Conservation (phyloP, 345 rosid genomes). For the Eucalyptus regnans region DNA sequence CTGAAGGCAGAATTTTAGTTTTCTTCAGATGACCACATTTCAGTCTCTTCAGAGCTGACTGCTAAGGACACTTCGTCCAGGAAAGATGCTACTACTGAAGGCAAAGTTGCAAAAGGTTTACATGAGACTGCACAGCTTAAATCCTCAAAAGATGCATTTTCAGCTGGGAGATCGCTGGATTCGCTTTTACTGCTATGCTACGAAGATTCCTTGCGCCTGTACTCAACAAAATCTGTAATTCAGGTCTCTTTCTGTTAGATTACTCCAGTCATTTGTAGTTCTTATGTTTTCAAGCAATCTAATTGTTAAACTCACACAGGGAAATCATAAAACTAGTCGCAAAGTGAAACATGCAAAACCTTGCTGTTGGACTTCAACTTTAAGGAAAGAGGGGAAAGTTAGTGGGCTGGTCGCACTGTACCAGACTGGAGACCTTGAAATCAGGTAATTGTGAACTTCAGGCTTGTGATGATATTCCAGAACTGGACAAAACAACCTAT, state of each 20-base stretch:
- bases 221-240: conserved; percentile 37
- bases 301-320: conserved; percentile 29
- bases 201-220: conserved; percentile 48
- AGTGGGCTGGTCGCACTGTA: conserved; percentile 49
- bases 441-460: conserved; percentile 27
- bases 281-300: background rate
- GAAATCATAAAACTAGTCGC: conserved; percentile 21
- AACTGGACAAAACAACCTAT: background rate
- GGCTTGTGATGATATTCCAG: background rate
- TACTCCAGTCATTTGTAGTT: background rate
- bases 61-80: conserved; percentile 9
- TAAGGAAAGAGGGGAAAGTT: conserved; percentile 32
- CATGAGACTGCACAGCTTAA: conserved; percentile 9
- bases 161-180: conserved; percentile 9
- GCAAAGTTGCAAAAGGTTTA: conserved; percentile 11
- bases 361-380: conserved; percentile 70
- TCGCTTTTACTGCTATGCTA: conserved; percentile 45
- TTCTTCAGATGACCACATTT: background rate
- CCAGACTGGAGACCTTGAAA: conserved; percentile 65
- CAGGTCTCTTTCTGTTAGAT: conserved; percentile 33
- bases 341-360: conserved; percentile 41
- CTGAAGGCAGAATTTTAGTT: background rate
- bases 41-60: background rate
- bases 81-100: conserved; percentile 18
- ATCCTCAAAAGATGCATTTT: conserved; percentile 10